Evolutionary conservation across 345 rosid species (phyloP).

Genomic region (Lagerstroemia speciosa): DNA sequence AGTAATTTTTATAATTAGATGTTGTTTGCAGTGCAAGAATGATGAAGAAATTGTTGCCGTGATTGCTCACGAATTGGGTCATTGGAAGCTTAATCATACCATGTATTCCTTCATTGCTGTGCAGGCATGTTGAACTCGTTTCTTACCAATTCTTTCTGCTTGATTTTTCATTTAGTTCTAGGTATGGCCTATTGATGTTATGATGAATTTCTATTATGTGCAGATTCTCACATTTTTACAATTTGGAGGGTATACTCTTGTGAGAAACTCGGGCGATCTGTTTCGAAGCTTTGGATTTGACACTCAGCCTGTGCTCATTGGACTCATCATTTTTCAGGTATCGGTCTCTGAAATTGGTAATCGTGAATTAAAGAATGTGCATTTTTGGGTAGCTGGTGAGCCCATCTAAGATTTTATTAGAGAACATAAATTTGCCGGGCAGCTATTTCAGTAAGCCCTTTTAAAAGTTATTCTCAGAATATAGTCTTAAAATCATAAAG

Average conservation of each 20-base stretch:
- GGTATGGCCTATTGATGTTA: neutral
- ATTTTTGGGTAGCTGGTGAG: neutral
- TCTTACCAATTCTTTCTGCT: neutral
- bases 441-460: neutral
- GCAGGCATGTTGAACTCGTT: conserved; percentile 45
- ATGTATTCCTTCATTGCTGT: conserved; percentile 83
- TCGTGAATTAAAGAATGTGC: neutral
- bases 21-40: conserved; percentile 66
- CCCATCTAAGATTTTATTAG: neutral
- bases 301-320: conserved; percentile 21
- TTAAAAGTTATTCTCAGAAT: neutral
- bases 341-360: neutral
- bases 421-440: neutral
- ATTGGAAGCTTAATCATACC: conserved; percentile 97
- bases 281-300: conserved; percentile 95
- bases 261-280: conserved; percentile 90
- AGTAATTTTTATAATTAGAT: conserved; percentile 6
- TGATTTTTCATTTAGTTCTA: neutral
- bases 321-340: conserved; percentile 97
- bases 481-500: neutral
- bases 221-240: conserved; percentile 89
- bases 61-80: conserved; percentile 97
- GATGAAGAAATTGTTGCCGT: conserved; percentile 95
- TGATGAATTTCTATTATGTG: conserved; percentile 9
- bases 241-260: conserved; percentile 96